Conservation (phyloP, 805 yeast species). For the Grigorovia humatica region DNA sequence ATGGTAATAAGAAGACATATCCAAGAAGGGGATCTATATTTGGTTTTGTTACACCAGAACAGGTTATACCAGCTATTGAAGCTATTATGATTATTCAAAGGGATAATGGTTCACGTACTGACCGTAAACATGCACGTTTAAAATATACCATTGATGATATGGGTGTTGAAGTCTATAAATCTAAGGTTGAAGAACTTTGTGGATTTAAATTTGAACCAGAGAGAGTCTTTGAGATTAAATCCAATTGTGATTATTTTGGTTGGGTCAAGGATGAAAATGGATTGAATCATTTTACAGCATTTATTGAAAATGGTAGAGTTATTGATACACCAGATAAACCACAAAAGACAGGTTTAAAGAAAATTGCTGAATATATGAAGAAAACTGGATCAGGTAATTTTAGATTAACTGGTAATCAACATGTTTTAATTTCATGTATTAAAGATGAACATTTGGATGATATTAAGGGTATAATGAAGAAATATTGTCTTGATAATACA, state of each 20-base stretch:
- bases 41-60: constrained; percentile 62
- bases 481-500: constrained; percentile 76
- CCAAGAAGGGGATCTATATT: constrained; percentile 88
- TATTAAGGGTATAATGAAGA: constrained; percentile 52
- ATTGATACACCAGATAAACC: constrained; percentile 87
- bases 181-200: constrained; percentile 72
- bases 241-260: constrained; percentile 86
- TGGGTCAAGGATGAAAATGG: constrained; percentile 86
- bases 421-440: constrained; percentile 65
- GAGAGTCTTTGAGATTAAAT: constrained; percentile 63
- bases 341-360: constrained; percentile 76
- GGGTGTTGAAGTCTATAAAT: constrained; percentile 76
- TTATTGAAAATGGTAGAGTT: constrained; percentile 92
- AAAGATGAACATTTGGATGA: constrained; percentile 54
- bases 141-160: constrained; percentile 93
- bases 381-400: constrained; percentile 65
- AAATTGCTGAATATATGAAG: constrained; percentile 61
- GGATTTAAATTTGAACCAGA: constrained; percentile 68
- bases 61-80: constrained; percentile 73
- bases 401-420: constrained; percentile 94
- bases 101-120: constrained; percentile 87
- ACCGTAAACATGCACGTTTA: constrained; percentile 95
- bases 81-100: constrained; percentile 90
- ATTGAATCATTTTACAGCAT: constrained; percentile 81
- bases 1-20: constrained; percentile 91